Base-by-base conservation (phyloP, 257 asterid genomes). In the Euphrasia confusa region DNA sequence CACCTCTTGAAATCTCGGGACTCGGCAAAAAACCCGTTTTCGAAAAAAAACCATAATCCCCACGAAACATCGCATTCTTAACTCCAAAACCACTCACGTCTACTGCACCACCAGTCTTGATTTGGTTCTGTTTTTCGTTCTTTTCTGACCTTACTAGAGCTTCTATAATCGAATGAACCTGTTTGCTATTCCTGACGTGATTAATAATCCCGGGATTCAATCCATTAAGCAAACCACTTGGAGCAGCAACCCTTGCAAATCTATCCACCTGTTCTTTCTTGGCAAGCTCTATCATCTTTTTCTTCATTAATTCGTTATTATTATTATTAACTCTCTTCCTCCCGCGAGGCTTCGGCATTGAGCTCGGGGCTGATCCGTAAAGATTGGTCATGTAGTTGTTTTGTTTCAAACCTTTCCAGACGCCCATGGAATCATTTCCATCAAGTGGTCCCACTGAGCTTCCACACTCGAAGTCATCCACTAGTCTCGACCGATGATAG, bases 161-260 rank as follows among this genome's bases (percentile, higher is more conserved):
- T 77, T 87, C 95, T 52, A 93, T 90, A 60, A 93, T 93, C 13
- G 97, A 82, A 66, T 81, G 92, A 66, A 93, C 99, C 74, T 90
- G 99, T 68, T 77, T 93, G 49, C 90, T 82, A 73, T 93, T 93
- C 64, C 99, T 78, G 33, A 93, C 99, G 63, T 89, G 99, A 79
- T 87, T 93, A 58, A 93, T 89, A 62, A 93, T 93, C 47, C 97
- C 97, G 1, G 95, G 99, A 77, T 93, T 93, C 47, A 93, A 75
- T 64, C 84, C 99, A 12, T 84, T 82, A 48, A 93, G 97, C 79
- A 93, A 72, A 27, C 97, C 99, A 68, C 95, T 82, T 0, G 99
- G 99, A 39, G 96, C 94, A 56, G 97, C 95, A 71, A 90, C 74
- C 72, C 82, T 85, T 26, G 97, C 96, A 71, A 93, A 87, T 62